Evolutionary conservation across 768 basidiomycete genomes (phyloP).

Genomic region (Mycena capillaripes): DNA sequence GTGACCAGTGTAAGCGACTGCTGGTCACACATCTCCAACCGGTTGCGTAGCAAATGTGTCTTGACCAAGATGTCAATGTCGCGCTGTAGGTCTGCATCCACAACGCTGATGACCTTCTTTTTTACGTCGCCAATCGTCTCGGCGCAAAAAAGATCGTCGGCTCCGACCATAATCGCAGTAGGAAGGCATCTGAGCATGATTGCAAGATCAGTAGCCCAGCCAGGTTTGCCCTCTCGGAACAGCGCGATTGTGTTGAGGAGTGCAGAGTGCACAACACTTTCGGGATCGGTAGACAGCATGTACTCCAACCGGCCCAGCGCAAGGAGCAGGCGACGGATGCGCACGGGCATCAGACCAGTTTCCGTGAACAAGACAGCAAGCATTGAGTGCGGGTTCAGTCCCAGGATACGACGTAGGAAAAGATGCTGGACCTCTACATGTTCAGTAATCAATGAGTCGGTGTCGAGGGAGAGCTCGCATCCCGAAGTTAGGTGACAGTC

Average conservation of each 20-base stretch:
- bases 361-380: conserved; percentile 31
- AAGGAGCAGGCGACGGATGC: conserved; percentile 16
- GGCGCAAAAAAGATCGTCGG: conserved; percentile 1
- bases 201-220: conserved; percentile 10
- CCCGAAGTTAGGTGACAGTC: too few species aligned
- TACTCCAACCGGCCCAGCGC: conserved; percentile 10
- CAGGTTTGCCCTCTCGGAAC: neutral
- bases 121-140: neutral
- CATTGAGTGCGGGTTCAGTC: too few species aligned
- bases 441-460: too few species aligned
- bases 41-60: conserved; percentile 4
- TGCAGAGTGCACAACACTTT: neutral
- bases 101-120: neutral
- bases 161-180: neutral
- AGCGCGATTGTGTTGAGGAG: conserved; percentile 7
- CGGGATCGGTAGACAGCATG: neutral
- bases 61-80: conserved; percentile 5
- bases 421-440: too few species aligned
- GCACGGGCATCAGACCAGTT: conserved; percentile 27
- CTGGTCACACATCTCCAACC: neutral
- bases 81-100: conserved; percentile 1
- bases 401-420: too few species aligned
- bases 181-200: conserved; percentile 2
- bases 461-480: too few species aligned
- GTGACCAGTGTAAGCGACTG: too few species aligned